phyloP scores from a whole-genome alignment of 768 basidiomycete species.

The Termitomyces sp. region DNA sequence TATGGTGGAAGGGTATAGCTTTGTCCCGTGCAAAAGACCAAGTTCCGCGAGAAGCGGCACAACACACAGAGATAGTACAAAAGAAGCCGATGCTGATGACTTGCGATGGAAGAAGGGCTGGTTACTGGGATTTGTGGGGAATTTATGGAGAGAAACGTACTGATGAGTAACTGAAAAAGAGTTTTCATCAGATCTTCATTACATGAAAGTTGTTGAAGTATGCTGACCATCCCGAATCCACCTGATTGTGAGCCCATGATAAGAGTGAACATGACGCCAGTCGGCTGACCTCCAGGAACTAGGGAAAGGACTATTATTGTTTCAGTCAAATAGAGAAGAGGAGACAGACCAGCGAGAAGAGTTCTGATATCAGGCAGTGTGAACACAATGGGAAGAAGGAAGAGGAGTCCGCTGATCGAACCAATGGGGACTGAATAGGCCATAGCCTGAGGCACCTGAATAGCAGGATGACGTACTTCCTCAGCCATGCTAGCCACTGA shows the following conservation, averaged over 20 bases:
- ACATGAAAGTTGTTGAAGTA: background rate
- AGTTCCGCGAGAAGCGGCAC: slow-evolving; percentile 62
- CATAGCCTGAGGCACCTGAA: slow-evolving; percentile 51
- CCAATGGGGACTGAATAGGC: slow-evolving; percentile 49
- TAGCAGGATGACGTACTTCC: slow-evolving; percentile 54
- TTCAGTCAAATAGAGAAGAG: background rate
- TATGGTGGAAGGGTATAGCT: slow-evolving; percentile 50
- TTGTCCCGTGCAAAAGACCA: slow-evolving; percentile 70
- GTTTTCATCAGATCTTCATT: background rate
- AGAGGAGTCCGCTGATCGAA: slow-evolving; percentile 44
- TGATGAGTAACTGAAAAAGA: slow-evolving; percentile 30
- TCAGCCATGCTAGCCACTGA: slow-evolving; percentile 65
- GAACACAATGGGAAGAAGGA: slow-evolving; percentile 58
- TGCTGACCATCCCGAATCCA: slow-evolving; percentile 52
- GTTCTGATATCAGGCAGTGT: slow-evolving; percentile 54
- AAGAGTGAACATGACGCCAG: slow-evolving; percentile 55
- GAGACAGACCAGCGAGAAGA: slow-evolving; percentile 39
- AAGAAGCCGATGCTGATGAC: slow-evolving; percentile 55
- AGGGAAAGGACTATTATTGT: background rate
- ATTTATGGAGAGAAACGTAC: slow-evolving; percentile 13
- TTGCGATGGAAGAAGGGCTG: slow-evolving; percentile 10
- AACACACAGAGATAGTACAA: slow-evolving; percentile 62
- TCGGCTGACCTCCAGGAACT: slow-evolving; percentile 59
- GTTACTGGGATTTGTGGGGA: background rate
- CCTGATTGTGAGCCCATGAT: slow-evolving; percentile 57